phyloP scores from a whole-genome alignment of 768 basidiomycete genomes.

The Tricholoma sp. region DNA sequence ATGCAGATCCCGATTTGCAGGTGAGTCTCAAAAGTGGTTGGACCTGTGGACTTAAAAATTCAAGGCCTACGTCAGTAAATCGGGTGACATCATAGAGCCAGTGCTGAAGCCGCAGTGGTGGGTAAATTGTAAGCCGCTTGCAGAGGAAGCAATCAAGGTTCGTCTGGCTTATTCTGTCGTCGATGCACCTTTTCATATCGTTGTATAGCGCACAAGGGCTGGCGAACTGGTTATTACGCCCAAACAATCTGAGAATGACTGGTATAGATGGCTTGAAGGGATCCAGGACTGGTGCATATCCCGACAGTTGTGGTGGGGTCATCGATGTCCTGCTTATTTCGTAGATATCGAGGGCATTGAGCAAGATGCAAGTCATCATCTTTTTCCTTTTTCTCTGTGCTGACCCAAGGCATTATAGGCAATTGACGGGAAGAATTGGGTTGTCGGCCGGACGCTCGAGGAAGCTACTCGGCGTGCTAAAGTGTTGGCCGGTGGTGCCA shows the following conservation, averaged over 20 bases:
- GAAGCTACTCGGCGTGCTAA: conserved; percentile 77
- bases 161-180: conserved; percentile 1
- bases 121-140: conserved; percentile 89
- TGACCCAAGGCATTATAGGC: conserved; percentile 28
- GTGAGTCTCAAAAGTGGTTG: conserved; percentile 30
- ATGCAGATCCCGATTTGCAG: conserved; percentile 96
- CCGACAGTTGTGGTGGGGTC: conserved; percentile 99
- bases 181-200: background rate
- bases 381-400: background rate
- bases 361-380: conserved; percentile 48
- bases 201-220: conserved; percentile 69
- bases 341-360: conserved; percentile 76
- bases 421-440: conserved; percentile 81
- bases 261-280: conserved; percentile 92
- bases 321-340: conserved; percentile 92
- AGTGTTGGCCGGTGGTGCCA: conserved; percentile 56
- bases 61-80: conserved; percentile 56
- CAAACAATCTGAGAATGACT: conserved; percentile 84
- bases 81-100: conserved; percentile 94
- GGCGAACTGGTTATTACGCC: conserved; percentile 85
- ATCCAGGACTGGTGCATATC: conserved; percentile 99
- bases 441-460: conserved; percentile 75
- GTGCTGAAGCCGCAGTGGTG: conserved; percentile 99
- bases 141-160: conserved; percentile 86
- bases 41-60: background rate